Conservation (phyloP, 1,284 basidiomycete species). For the Sanguinoderma infundibulare region DNA sequence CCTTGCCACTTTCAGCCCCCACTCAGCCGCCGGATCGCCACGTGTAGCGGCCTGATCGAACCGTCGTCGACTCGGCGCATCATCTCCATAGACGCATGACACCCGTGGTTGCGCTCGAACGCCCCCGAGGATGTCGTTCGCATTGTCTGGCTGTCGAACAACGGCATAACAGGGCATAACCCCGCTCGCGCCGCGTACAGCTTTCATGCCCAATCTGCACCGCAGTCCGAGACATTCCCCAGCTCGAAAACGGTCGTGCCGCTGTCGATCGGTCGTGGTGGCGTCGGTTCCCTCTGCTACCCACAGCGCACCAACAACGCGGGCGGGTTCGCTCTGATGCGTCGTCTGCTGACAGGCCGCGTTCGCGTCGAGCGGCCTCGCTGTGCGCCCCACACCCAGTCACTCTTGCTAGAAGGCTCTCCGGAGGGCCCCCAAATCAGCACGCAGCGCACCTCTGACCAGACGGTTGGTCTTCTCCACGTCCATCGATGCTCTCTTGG, state of each 20-base stretch:
- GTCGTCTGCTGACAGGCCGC: not conserved
- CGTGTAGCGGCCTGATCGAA: not conserved
- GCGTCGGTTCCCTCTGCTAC: not conserved
- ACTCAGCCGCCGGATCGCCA: slow-evolving; percentile 20
- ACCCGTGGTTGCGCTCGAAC: not conserved
- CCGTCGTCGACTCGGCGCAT: not conserved
- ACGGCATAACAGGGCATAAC: not conserved
- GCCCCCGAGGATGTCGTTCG: not conserved
- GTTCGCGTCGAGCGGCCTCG: not conserved
- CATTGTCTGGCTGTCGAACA: not conserved
- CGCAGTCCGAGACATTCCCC: not conserved
- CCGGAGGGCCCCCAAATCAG: not conserved
- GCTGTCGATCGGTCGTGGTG: not conserved
- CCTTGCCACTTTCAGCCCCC: not conserved
- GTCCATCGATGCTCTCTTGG: not conserved
- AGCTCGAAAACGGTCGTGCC: not conserved
- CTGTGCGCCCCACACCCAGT: not conserved
- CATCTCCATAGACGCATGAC: not conserved
- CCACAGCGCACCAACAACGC: not conserved
- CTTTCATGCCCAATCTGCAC: not conserved
- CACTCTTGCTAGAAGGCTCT: not conserved
- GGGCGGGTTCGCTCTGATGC: not conserved
- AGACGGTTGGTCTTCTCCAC: not conserved
- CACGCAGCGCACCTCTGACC: not conserved
- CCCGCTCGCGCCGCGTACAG: too few species aligned